Evolutionary conservation across 495 filamentous ascomycete species (phyloP).

Genomic region (Neurospora sublineolata): DNA sequence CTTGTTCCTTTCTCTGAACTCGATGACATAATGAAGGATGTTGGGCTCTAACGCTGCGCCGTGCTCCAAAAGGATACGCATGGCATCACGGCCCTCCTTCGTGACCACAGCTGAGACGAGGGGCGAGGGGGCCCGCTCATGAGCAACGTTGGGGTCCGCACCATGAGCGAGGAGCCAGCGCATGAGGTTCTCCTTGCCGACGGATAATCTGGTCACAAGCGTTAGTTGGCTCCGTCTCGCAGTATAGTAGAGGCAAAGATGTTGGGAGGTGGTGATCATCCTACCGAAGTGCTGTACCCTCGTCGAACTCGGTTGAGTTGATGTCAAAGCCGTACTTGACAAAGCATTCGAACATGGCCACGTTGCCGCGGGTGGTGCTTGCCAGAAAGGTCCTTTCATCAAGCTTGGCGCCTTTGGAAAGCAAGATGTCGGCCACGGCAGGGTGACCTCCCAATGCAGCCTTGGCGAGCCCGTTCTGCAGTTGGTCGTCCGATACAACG

Average conservation of each 20-base stretch:
- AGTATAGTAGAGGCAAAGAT: too few species aligned
- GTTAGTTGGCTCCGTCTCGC: too few species aligned
- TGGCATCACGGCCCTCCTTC: fast-evolving
- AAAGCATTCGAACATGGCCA: not conserved
- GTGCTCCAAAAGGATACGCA: not conserved
- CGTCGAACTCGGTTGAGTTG: not conserved
- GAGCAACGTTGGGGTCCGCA: not conserved
- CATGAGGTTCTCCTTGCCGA: not conserved
- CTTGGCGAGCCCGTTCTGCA: not conserved
- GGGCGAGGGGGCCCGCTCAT: not conserved
- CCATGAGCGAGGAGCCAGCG: not conserved
- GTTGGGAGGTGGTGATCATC: not conserved
- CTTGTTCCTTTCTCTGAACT: too few species aligned
- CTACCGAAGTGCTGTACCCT: not conserved
- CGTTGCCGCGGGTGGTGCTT: not conserved
- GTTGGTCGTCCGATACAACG: not conserved
- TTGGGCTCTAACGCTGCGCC: not conserved
- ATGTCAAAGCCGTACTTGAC: not conserved
- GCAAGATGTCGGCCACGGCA: not conserved
- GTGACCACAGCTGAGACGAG: not conserved
- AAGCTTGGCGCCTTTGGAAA: not conserved
- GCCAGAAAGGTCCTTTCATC: not conserved
- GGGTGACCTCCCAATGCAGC: not conserved
- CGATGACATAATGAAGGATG: not conserved
- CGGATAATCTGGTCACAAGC: not conserved